A percentile compares a stretch with the other conserved stretches of the same genome.
Evolutionary conservation across 306 rosid species (phyloP).

Genomic region (Vicia villosa): DNA sequence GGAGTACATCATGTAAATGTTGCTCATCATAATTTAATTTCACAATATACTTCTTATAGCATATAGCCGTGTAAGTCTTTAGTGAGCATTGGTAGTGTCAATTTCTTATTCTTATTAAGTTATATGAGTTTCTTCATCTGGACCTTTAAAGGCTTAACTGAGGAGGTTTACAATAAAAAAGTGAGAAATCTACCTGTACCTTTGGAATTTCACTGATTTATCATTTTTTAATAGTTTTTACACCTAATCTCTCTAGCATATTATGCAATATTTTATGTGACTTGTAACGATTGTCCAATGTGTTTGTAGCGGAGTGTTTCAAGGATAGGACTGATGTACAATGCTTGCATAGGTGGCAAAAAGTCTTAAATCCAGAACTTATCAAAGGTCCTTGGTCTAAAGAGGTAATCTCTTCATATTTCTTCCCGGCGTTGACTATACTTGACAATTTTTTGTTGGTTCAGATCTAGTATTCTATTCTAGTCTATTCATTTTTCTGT

Average conservation of each 20-base stretch:
- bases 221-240: neutral
- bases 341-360: constrained; percentile 99
- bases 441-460: constrained; percentile 10
- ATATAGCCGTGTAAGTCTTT: neutral
- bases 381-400: constrained; percentile 99
- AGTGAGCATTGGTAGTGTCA: neutral
- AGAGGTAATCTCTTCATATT: constrained; percentile 62
- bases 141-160: neutral
- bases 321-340: constrained; percentile 98
- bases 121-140: constrained; percentile 7
- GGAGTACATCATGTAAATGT: neutral
- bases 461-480: neutral
- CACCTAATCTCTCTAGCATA: neutral
- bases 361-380: constrained; percentile 96
- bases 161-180: constrained; percentile 10
- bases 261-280: constrained; percentile 25
- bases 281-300: constrained; percentile 38
- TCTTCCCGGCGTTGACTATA: constrained; percentile 18
- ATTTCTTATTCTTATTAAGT: neutral
- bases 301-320: constrained; percentile 83
- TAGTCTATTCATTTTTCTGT: constrained; percentile 22
- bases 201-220: neutral
- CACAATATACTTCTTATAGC: neutral
- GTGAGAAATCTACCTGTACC: neutral
- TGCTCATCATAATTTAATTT: constrained; percentile 12